phyloP scores from a whole-genome alignment of 768 basidiomycete species.

The Leccinum subgranulosum region DNA sequence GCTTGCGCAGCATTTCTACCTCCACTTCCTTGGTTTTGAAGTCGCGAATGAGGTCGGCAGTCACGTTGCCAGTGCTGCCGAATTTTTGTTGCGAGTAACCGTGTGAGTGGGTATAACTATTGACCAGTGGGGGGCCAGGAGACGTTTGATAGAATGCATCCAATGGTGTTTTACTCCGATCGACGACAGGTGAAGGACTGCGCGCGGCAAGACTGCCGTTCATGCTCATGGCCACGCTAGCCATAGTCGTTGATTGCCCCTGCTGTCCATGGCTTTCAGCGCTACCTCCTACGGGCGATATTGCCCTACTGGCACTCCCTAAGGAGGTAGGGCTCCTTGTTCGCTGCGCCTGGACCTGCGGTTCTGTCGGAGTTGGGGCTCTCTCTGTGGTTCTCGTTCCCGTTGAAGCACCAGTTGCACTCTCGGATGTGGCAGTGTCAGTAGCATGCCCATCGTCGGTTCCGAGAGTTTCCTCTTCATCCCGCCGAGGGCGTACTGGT shows the following conservation, averaged over 20 bases:
- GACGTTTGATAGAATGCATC: conserved; percentile 57
- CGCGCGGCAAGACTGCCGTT: conserved; percentile 47
- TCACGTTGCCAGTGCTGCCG: conserved; percentile 64
- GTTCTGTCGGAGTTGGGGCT: conserved; percentile 51
- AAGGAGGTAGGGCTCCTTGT: conserved; percentile 59
- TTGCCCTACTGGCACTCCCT: conserved; percentile 45
- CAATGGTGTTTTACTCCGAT: conserved; percentile 51
- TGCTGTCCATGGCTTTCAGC: conserved; percentile 24
- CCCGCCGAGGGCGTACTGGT: conserved; percentile 47
- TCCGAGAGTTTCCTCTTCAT: conserved; percentile 36
- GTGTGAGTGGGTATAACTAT: conserved; percentile 46
- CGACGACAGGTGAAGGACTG: conserved; percentile 57
- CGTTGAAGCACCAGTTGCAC: conserved; percentile 24
- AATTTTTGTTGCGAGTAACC: conserved; percentile 33
- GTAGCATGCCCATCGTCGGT: conserved; percentile 51
- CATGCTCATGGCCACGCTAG: conserved; percentile 50
- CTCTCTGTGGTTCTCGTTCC: conserved; percentile 38
- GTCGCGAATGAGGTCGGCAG: conserved; percentile 75
- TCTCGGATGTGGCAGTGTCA: conserved; percentile 49
- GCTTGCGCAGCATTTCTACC: conserved; percentile 68
- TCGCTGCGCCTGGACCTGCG: conserved; percentile 31
- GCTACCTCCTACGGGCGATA: conserved; percentile 51
- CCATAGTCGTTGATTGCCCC: conserved; percentile 44
- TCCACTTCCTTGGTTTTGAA: conserved; percentile 81
- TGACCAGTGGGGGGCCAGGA: conserved; percentile 43